phyloP scores from a whole-genome alignment of 805 yeast genomes.

The Suhomyces canberraensis region DNA sequence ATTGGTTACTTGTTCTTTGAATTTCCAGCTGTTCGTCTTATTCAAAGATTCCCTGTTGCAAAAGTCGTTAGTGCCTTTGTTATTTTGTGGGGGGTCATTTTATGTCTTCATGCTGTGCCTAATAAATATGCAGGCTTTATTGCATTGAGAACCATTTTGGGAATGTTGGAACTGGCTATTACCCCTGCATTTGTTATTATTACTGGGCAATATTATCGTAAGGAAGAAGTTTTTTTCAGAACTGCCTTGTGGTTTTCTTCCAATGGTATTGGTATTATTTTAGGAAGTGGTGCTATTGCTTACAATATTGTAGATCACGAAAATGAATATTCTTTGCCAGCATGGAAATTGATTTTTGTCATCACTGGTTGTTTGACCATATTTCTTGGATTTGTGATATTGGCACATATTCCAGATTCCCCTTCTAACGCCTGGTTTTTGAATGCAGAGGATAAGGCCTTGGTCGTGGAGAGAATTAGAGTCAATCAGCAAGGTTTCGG shows the following conservation, averaged over 20 bases:
- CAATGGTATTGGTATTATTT: conserved; percentile 35
- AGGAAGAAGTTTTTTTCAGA: conserved; percentile 33
- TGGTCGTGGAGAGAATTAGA: conserved; percentile 52
- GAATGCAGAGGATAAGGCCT: conserved; percentile 22
- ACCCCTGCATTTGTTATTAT: conserved; percentile 41
- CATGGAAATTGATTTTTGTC: conserved; percentile 65
- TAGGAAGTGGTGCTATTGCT: conserved; percentile 51
- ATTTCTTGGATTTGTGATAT: conserved; percentile 46
- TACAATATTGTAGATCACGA: conserved; percentile 36
- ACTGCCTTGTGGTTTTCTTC: conserved; percentile 36
- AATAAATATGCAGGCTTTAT: conserved; percentile 39
- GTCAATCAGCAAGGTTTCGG: conserved; percentile 44
- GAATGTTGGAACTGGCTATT: conserved; percentile 37
- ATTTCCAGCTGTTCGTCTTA: conserved; percentile 41
- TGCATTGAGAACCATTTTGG: conserved; percentile 37
- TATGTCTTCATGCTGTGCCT: conserved; percentile 53
- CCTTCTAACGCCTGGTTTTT: conserved; percentile 38
- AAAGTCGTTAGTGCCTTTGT: conserved; percentile 48
- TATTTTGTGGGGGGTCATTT: conserved; percentile 58
- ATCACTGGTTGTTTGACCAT: conserved; percentile 60
- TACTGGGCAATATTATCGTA: conserved; percentile 33
- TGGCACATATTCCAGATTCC: conserved; percentile 52
- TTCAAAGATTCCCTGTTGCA: conserved; percentile 59
- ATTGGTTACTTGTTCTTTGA: conserved; percentile 62
- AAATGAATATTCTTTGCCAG: conserved; percentile 36